Evolutionary conservation across 2,329 filamentous ascomycete genomes (phyloP).

Genomic region (Thermothelomyces thermophilus): DNA sequence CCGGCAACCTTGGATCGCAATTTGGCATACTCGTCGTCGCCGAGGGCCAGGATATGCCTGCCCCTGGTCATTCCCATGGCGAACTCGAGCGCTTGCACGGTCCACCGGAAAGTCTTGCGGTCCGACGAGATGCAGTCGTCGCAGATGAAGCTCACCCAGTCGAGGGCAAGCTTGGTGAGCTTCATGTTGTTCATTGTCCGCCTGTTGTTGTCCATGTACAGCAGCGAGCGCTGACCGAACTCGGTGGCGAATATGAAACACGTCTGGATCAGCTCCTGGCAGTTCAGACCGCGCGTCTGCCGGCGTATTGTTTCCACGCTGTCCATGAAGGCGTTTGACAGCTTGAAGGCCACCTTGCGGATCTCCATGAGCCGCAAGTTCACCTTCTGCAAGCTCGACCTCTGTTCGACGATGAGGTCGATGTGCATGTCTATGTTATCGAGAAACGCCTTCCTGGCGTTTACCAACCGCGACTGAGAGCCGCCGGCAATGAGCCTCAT

Average conservation of each 20-base stretch:
- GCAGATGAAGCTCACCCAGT: conserved; percentile 97
- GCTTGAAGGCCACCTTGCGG: conserved; percentile 89
- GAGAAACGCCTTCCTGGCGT: conserved; percentile 71
- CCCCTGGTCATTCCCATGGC: conserved; percentile 96
- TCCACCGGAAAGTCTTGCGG: conserved; percentile 94
- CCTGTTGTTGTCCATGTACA: conserved; percentile 93
- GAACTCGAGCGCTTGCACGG: conserved; percentile 89
- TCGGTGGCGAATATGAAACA: conserved; percentile 99
- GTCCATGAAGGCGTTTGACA: conserved; percentile 98
- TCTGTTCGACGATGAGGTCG: conserved; percentile 82
- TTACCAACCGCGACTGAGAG: conserved; percentile 68
- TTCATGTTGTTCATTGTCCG: conserved; percentile 97
- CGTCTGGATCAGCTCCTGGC: conserved; percentile 92
- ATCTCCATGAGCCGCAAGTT: conserved; percentile 89
- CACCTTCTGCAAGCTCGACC: conserved; percentile 88
- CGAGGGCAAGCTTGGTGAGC: conserved; percentile 82
- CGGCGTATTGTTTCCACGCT: conserved; percentile 88
- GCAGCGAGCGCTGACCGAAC: conserved; percentile 88
- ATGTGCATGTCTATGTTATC: conserved; percentile 77
- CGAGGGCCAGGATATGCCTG: conserved; percentile 84
- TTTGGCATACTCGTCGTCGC: conserved; percentile 77
- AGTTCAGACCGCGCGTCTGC: conserved; percentile 77
- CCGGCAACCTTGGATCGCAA: conserved; percentile 85
- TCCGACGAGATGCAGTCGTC: conserved; percentile 94
- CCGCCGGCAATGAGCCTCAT: conserved; percentile 84